Conservation (phyloP, 2,329 filamentous ascomycete species). For the Ilyonectria destructans region DNA sequence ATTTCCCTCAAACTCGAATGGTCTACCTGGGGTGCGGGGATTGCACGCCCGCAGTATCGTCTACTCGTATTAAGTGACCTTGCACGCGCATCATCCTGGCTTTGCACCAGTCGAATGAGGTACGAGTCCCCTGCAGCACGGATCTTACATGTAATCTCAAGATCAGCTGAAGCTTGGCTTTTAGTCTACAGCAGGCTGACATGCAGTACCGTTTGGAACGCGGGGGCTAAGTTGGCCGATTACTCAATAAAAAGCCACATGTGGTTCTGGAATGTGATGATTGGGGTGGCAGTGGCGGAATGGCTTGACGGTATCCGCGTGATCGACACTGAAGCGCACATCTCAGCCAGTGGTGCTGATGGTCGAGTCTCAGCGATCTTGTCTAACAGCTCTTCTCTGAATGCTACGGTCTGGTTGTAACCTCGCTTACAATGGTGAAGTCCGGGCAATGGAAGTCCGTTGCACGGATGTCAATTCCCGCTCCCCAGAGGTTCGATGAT, state of each 20-base stretch:
- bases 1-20: background rate
- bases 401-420: background rate
- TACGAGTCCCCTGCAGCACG: background rate
- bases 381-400: background rate
- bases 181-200: background rate
- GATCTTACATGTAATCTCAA: background rate
- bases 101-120: background rate
- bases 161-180: background rate
- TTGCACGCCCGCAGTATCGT: background rate
- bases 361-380: background rate
- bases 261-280: constrained; percentile 8
- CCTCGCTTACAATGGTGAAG: background rate
- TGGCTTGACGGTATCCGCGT: background rate
- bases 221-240: background rate
- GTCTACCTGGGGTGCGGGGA: background rate
- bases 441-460: background rate
- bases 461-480: background rate
- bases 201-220: background rate
- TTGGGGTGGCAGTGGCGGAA: background rate
- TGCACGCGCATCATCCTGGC: background rate
- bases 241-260: background rate
- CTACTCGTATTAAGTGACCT: background rate
- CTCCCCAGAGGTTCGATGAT: background rate
- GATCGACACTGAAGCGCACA: background rate
- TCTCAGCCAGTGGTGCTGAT: background rate